Base-by-base conservation (phyloP, 768 basidiomycete genomes). In the Russula sp. region DNA sequence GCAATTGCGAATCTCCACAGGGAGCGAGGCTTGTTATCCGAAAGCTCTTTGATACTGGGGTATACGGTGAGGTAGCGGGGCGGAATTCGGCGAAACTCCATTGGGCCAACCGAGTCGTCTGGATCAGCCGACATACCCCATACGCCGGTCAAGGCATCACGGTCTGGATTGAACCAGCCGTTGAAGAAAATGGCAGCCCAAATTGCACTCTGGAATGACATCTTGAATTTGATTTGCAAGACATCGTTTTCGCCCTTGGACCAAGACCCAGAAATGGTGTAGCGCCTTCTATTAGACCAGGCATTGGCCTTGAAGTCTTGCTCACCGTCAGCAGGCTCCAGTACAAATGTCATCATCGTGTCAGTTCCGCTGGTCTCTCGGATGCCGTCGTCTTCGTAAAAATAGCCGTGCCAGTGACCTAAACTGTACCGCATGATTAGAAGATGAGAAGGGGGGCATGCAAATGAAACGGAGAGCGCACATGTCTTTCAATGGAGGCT, bases 1-100 rank as follows among this genome's bases (percentile, higher is more conserved):
- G 49, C 49, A 32, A 72, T 69, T 10, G 76, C 76, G 47, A 69
- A 75, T 11, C 39, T 62, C 75, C 74, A 76, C 20, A 71, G 52
- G 1, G 71, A 70, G 27, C 69, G 70, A 13, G 73, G 11, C 55
- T 66, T 69, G 63, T 70, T 71, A 6, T 58, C 45, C 22, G 58
- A 49, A 10, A 73, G 58, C 35, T 66, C 68, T 18, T 62, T 57
- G 18, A 72, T 69, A 3, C 68, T 52, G 5, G 74, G 74, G 40
- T 65, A 62, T 48, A 70, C 71, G 6, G 69, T 56, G 18, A 73
- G 55, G 22, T 70, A 35, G 22, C 65, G 58, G 11, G 73, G 70
- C 4, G 55, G 51, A 10, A 68, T 66, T 8, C 70, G 64, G 57
- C 69, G 72, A 56, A 72, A 69, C 55, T 72, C 59, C 51, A 74